Percentiles rank a stretch among this genome's conserved stretches.
phyloP scores from a whole-genome alignment of 768 basidiomycete species.

The Mycena floridula region DNA sequence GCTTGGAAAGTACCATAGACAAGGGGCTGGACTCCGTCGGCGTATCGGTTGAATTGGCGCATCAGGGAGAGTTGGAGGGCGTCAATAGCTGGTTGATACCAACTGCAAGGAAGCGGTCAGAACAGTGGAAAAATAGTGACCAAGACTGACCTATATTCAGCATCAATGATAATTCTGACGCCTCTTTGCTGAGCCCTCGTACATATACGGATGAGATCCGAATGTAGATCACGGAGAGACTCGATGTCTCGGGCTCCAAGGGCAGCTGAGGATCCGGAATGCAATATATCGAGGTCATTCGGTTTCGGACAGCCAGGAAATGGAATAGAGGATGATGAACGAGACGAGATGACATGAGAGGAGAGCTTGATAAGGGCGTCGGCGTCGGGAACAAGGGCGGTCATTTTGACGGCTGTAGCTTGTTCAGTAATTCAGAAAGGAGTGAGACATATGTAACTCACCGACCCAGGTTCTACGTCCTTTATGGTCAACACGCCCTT shows the following conservation, averaged over 20 bases:
- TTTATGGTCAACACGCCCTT: conserved; percentile 8
- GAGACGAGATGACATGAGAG: conserved; percentile 41
- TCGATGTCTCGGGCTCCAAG: conserved; percentile 52
- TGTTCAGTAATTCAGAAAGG: conserved; percentile 5
- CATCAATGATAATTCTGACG: conserved; percentile 75
- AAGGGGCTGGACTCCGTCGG: conserved; percentile 47
- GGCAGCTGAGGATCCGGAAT: conserved; percentile 11
- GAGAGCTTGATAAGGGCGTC: conserved; percentile 59
- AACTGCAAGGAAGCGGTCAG: conserved; percentile 24
- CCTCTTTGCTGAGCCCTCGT: conserved; percentile 50
- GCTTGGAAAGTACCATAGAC: conserved; percentile 88
- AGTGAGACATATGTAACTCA: conserved; percentile 61
- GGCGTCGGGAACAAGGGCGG: conserved; percentile 62
- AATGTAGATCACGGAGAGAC: conserved; percentile 54
- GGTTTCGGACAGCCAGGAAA: conserved; percentile 67
- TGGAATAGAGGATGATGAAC: conserved; percentile 31
- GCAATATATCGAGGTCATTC: conserved; percentile 53
- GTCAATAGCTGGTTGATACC: conserved; percentile 82
- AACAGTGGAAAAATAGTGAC: neutral
- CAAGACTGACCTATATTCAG: conserved; percentile 62
- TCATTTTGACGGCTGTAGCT: conserved; percentile 29
- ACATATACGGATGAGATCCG: conserved; percentile 62
- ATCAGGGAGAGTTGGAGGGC: conserved; percentile 71
- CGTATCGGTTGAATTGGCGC: conserved; percentile 63
- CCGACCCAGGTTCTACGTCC: conserved; percentile 77